Base-by-base conservation (phyloP, 805 yeast species). In the Barnettozyma populi region DNA sequence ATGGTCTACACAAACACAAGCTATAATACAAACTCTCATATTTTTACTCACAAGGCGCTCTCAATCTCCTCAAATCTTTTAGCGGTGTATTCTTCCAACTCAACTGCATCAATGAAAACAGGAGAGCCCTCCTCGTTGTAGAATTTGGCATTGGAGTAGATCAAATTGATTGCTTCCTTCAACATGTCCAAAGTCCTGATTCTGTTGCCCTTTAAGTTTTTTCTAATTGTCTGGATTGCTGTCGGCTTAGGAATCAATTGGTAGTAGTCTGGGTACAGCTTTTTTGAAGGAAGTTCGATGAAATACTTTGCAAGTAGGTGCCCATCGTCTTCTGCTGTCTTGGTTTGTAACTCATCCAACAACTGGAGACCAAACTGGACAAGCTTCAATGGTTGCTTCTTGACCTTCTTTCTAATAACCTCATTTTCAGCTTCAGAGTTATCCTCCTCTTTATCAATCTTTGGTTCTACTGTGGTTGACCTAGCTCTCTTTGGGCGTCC, bases 101-200 rank as follows among this genome's bases (percentile, higher is more conserved):
- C 68, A 44, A 73, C 72, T 7, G 98, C 95, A 67, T 90, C 97
- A 46, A 76, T 74, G 58, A 82, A 87, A 19, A 92, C 92, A 59
- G 86, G 71, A 0, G 96, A 87, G 0, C 95, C 96, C 65, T 89
- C 97, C 61, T 90, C 95, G 58, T 92, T 92, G 66, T 89, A 90
- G 43, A 80, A 80, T 55, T 84, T 77, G 20, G 97, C 97, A 63
- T 90, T 90, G 44, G 81, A 76, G 64, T 83, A 90, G 82, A 92
- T 88, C 46, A 78, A 72, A 52, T 80, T 79, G 50, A 87, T 65
- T 51, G 82, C 87, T 44, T 76, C 82, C 47, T 78, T 66, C 29
- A 83, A 73, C 25, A 72, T 76, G 2, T 66, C 72, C 39, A 80
- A 57, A 24, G 66, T 60, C 29, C 65, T 72, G 52, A 80, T 78